Conservation (phyloP, 306 rosid species). For the Rosa rugosa region DNA sequence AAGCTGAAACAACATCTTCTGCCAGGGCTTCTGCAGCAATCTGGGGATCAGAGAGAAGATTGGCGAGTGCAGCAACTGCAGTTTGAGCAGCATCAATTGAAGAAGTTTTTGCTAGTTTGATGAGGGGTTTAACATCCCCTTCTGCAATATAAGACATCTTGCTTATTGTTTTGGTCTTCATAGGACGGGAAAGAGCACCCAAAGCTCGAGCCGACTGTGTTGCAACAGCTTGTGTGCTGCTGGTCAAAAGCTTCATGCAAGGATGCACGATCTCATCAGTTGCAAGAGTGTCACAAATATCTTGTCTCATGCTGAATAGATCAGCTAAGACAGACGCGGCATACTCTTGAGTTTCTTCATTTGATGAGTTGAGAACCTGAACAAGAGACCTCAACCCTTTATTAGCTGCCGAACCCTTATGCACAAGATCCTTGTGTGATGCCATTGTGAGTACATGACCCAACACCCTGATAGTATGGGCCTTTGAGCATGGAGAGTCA, state of each 20-base stretch:
- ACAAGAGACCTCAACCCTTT: conserved; percentile 83
- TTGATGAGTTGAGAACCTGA: conserved; percentile 75
- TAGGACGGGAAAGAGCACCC: conserved; percentile 85
- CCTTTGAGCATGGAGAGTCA: conserved; percentile 73
- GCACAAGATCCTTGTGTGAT: conserved; percentile 67
- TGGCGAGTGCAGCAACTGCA: conserved; percentile 94
- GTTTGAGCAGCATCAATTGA: conserved; percentile 85
- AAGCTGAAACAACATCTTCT: conserved; percentile 82
- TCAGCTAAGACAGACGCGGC: conserved; percentile 94
- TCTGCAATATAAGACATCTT: conserved; percentile 69
- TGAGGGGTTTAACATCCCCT: conserved; percentile 82
- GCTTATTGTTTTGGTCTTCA: conserved; percentile 54
- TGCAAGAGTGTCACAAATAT: conserved; percentile 83
- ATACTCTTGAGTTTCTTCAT: conserved; percentile 81
- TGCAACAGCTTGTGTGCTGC: conserved; percentile 83
- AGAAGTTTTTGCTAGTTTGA: conserved; percentile 87
- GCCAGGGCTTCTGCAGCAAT: conserved; percentile 79
- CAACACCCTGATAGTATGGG: conserved; percentile 70
- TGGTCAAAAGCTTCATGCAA: conserved; percentile 90
- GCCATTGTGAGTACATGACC: conserved; percentile 89
- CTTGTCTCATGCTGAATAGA: conserved; percentile 81
- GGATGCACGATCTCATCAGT: conserved; percentile 84
- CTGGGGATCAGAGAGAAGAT: conserved; percentile 77
- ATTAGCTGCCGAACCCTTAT: conserved; percentile 76
- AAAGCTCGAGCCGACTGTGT: conserved; percentile 93